Base-by-base conservation (phyloP, 805 yeast species). In the Hanseniaspora vineae region DNA sequence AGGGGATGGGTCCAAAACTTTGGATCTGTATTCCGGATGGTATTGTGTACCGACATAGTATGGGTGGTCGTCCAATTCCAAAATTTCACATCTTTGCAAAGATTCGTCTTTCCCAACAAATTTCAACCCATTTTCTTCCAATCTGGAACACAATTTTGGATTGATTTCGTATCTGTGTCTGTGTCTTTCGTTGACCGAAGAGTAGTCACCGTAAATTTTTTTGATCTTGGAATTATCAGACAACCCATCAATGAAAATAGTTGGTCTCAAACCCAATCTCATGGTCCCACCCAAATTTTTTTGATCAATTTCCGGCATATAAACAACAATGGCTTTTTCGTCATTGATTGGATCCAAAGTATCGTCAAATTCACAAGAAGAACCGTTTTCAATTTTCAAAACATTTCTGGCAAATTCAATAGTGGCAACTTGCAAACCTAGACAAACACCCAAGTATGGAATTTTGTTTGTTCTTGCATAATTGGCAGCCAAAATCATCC, bases 301-400 rank as follows among this genome's bases (percentile, higher is more conserved):
- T 71, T 88, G 90, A 68, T 88, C 95, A 52, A 90, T 88, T 67
- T 92, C 99, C 42, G 99, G 99, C 99, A 92, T 92, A 72, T 87
- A 92, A 44, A 92, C 85, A 50, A 92, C 94, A 46, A 87, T 77
- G 17, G 87, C 81, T 39, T 42, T 48, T 47, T 76, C 74, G 33
- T 71, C 75, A 5, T 75, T 76, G 48, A 23, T 23, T 23, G 81
- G 84, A 39, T 74, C 68, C 46, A 77, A 60, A n/a, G 72, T 70
- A 20, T 80, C 75, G 54, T 76, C 77, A 60, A 90, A 85, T 70
- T 90, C 97, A 67, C 81, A 79, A 29, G 96, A 86, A 44, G 81
- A 81, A 46, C 94, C 81, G 46, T 74, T 75, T 50, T 72, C 65
- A 52, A 76, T 64, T 42, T 88, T 88, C 52, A 89, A 67, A 32